phyloP scores from a whole-genome alignment of 805 yeast species.

The Tetrapisispora pingtungensis region DNA sequence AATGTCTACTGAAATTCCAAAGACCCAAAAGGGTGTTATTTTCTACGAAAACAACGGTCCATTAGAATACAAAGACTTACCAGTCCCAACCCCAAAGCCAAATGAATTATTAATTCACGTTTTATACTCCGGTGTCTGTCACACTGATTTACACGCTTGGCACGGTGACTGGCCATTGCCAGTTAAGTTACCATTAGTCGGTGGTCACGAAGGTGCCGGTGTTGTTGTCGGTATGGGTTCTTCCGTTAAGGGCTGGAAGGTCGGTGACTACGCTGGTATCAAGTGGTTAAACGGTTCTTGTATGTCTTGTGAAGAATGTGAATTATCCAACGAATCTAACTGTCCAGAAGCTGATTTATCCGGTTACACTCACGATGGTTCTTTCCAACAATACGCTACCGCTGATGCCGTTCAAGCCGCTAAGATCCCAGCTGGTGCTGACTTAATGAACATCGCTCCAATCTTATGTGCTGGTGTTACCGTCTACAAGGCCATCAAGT shows the following conservation, averaged over 20 bases:
- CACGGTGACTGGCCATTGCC: slow-evolving; percentile 62
- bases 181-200: slow-evolving; percentile 51
- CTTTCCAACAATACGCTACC: slow-evolving; percentile 58
- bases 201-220: slow-evolving; percentile 72
- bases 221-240: slow-evolving; percentile 55
- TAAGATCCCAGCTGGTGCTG: slow-evolving; percentile 44
- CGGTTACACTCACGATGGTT: slow-evolving; percentile 65
- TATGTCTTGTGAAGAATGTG: slow-evolving; percentile 55
- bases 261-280: slow-evolving; percentile 59
- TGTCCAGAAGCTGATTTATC: slow-evolving; percentile 61
- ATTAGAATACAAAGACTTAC: slow-evolving; percentile 40
- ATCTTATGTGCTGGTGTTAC: slow-evolving; percentile 61
- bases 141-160: slow-evolving; percentile 69
- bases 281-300: slow-evolving; percentile 65
- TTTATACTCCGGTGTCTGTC: slow-evolving; percentile 67
- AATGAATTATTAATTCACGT: slow-evolving; percentile 56
- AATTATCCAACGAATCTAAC: slow-evolving; percentile 49
- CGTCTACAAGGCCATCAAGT: slow-evolving; percentile 57
- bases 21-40: slow-evolving; percentile 41
- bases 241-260: slow-evolving; percentile 47
- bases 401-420: slow-evolving; percentile 60
- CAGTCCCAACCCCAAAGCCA: slow-evolving; percentile 53
- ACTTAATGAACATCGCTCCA: slow-evolving; percentile 49
- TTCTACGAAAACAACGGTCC: slow-evolving; percentile 38
- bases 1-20: slow-evolving; percentile 33